Base-by-base conservation (phyloP, 208 protist species). In the Acanthamoeba sp. region DNA sequence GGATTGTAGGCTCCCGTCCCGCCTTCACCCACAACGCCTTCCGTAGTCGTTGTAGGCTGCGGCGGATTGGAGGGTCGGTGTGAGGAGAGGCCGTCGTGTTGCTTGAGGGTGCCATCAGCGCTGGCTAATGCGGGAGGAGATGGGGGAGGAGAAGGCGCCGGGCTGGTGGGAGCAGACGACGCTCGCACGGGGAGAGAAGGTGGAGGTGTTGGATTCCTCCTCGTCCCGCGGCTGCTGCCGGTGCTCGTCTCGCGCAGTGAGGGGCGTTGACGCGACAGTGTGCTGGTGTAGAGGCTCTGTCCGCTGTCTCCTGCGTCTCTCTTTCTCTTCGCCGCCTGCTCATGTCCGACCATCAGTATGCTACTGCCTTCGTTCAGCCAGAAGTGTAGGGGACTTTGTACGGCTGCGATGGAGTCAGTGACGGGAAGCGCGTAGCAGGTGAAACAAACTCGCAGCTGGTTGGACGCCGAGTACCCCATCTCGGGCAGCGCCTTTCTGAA, bases 391-490 rank as follows among this genome's bases (percentile, higher is more conserved):
- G 64, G 27, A 42, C 16, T 32, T 27, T 10, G 48, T 90, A 90
- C 84, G 4, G 48, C 84, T n/a, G 22, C 38, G 29, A 90, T 90
- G 32, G 84, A 50, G 34, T 90, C 57, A 20, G 32, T 66, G 18
- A 90, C 50, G 32, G 84, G 84, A 20, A 71, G 48, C 9, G 34
- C 84, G 38, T n/a, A 90, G 50, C 84, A 90, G 24, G 52, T 71
- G 84, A 90, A 90, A 12, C 84, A 90, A 2, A 90, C 84, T 32
- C 84, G 84, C 12, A 71, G 84, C 84, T 40, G 32, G 48, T 34
- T 71, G n/a, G 84, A 90, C 18, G 57, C 24, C 14, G 84, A 90
- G 84, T 90, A 90, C 12, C 84, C 84, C 84, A 90, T 90, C 50
- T 90, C 84, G 4, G 84, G 84, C 27, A 90, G 48, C 4, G 10